Base-by-base conservation (phyloP, 108 stramenopile genomes). In the Cyclotella baltica region DNA sequence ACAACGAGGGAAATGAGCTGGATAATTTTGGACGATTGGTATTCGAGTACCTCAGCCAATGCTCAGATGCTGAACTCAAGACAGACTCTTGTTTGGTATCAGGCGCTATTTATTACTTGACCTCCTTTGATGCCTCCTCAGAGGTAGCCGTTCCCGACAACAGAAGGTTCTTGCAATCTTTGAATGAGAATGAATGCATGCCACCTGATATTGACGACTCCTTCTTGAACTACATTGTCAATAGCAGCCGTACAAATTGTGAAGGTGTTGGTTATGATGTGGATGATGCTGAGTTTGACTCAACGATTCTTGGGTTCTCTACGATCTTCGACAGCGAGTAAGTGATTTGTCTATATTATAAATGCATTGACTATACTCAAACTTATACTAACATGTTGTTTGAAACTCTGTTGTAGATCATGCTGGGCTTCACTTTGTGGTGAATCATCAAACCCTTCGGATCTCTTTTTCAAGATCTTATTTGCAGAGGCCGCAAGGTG, bases 351-450 rank as follows among this genome's bases (percentile, higher is more conserved):
- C 19, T 8, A 23, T 46, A 15, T 46, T 13, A 46, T 46, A 46
- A 13, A 15, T 46, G 9, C 43, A 46, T 46, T 46, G 43, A 46
- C 15, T 15, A 46, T 15, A 46, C 15, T 46, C 15, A 46, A 46
- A 13, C 15, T 46, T 46, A 10, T 15, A 13, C 20, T 53, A 22
- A 22, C 52, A 19, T 53, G 19, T 19, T 53, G 16, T 23, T 22
- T 53, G 5, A 23, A 19, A 16, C 9, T 53, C n/a, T n/a, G n/a
- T 53, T n/a, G 5, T 19, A 53, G 52, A n/a, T 47, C 33, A 43
- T 80, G 79, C 79, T 80, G 72, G 72, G 67, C 48, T 18, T 40
- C 79, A 10, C 72, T 80, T 29, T 80, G 79, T 58, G 66, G n/a
- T 31, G 67, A 72, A 33, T 50, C 36, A 23, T 51, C 56, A 34